Evolutionary conservation across 306 rosid species (phyloP).

Genomic region (Benincasa hispida): DNA sequence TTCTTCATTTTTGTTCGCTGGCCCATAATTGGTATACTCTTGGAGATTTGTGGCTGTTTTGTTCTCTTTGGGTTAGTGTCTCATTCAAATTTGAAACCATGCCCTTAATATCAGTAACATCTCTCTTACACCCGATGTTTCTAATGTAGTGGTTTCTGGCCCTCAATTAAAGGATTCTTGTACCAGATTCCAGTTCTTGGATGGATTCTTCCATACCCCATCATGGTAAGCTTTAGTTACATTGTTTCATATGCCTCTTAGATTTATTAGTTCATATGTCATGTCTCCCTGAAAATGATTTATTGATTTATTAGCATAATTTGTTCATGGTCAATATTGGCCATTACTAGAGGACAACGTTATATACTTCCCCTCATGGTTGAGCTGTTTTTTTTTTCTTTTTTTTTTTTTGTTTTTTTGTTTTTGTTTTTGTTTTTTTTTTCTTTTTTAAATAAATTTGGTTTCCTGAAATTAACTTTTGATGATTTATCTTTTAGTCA

Average conservation of each 20-base stretch:
- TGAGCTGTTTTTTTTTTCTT: neutral
- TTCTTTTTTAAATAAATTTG: neutral
- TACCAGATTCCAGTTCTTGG: slow-evolving; percentile 70
- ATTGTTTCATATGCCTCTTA: slow-evolving; percentile 8
- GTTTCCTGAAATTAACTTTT: neutral
- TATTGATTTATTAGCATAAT: neutral
- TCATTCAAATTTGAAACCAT: neutral
- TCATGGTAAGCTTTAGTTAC: slow-evolving; percentile 47
- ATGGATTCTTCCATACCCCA: slow-evolving; percentile 59
- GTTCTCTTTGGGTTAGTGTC: slow-evolving; percentile 75
- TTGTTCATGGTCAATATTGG: neutral
- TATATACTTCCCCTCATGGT: neutral
- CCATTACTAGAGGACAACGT: neutral
- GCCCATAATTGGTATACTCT: slow-evolving; percentile 71
- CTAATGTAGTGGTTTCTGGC: slow-evolving; percentile 59
- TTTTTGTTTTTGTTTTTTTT: no score
- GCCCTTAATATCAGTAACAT: neutral
- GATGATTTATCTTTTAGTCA: neutral
- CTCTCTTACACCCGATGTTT: neutral
- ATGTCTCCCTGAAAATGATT: neutral
- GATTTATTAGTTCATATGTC: neutral
- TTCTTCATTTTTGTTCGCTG: slow-evolving; percentile 84
- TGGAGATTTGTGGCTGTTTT: slow-evolving; percentile 62
- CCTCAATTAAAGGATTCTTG: slow-evolving; percentile 66
- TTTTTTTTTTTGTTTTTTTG: no score